A percentile compares a stretch with the other conserved stretches of the same genome.
phyloP scores from a whole-genome alignment of 2,329 filamentous ascomycete genomes.

The Aspergillus sp. region DNA sequence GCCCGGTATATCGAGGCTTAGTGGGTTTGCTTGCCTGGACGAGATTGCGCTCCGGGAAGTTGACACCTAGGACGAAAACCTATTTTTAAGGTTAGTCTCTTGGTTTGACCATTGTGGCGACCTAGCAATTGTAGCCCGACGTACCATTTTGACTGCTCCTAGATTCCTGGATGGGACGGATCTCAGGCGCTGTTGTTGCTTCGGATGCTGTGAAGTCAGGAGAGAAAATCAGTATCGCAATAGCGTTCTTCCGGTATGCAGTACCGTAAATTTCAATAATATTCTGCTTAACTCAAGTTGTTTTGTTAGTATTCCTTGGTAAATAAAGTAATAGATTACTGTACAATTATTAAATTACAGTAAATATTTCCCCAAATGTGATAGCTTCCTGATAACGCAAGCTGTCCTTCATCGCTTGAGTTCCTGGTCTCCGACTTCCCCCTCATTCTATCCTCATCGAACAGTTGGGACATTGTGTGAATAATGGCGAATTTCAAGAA shows the following conservation, averaged over 20 bases:
- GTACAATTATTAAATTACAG: slow-evolving; percentile 11
- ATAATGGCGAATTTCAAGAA: slow-evolving; percentile 36
- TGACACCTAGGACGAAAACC: slow-evolving; percentile 84
- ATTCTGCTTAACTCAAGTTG: neutral
- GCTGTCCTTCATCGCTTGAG: slow-evolving; percentile 30
- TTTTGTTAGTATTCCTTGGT: neutral
- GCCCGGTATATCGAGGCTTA: neutral
- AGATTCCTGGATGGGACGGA: neutral
- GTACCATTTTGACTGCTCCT: slow-evolving; percentile 32
- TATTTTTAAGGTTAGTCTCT: slow-evolving; percentile 14
- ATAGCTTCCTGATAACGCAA: slow-evolving; percentile 34
- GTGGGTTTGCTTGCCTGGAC: slow-evolving; percentile 64
- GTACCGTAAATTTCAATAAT: slow-evolving; percentile 9
- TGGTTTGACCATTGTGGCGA: neutral
- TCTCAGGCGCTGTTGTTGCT: neutral
- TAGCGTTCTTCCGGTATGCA: slow-evolving; percentile 32
- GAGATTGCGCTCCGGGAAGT: slow-evolving; percentile 79
- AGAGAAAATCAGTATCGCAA: slow-evolving; percentile 35
- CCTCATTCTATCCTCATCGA: slow-evolving; percentile 17
- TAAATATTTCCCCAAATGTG: neutral
- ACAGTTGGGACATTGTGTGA: slow-evolving; percentile 14
- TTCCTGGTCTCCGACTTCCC: slow-evolving; percentile 15
- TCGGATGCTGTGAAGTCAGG: slow-evolving; percentile 17
- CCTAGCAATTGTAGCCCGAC: neutral
- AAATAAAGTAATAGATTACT: neutral